Evolutionary conservation across 129 eudicot genomes (phyloP).

Genomic region (Helichrysum umbraculigerum): DNA sequence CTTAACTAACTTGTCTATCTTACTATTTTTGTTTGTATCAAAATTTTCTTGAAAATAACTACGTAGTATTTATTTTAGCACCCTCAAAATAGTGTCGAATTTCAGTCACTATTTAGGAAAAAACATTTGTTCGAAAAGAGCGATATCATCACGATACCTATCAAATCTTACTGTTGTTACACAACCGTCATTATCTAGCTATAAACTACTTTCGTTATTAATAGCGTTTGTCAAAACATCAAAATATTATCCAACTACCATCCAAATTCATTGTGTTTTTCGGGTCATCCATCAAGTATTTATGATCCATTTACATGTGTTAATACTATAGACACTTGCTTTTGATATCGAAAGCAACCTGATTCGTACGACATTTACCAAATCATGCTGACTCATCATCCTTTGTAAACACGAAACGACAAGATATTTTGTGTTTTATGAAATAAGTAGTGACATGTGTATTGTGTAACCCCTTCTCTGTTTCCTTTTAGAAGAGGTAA

Average conservation of each 20-base stretch:
- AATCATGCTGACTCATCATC: conserved; percentile 22
- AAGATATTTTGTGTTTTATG: conserved; percentile 17
- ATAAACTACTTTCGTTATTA: neutral
- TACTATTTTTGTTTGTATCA: no score
- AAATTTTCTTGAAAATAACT: no score
- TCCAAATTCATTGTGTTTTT: neutral
- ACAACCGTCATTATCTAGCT: neutral
- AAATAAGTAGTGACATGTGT: neutral
- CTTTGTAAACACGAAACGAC: conserved; percentile 19
- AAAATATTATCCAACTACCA: neutral
- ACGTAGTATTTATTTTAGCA: no score
- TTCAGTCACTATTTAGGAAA: no score
- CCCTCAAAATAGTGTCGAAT: no score
- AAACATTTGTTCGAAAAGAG: neutral
- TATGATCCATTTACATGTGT: conserved; percentile 4
- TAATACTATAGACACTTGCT: neutral
- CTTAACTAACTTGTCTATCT: no score
- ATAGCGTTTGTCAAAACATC: conserved; percentile 9
- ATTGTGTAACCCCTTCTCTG: neutral
- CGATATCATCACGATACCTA: neutral
- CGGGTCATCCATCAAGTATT: neutral
- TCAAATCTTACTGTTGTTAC: no score
- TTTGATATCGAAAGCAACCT: conserved; percentile 5
- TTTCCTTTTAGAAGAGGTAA: conserved; percentile 20
- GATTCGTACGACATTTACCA: conserved; percentile 17